Evolutionary conservation across 768 basidiomycete species (phyloP), one percentile per base, ranked within the genome.

Genomic region (Dacryopinax primogenitus): DNA sequence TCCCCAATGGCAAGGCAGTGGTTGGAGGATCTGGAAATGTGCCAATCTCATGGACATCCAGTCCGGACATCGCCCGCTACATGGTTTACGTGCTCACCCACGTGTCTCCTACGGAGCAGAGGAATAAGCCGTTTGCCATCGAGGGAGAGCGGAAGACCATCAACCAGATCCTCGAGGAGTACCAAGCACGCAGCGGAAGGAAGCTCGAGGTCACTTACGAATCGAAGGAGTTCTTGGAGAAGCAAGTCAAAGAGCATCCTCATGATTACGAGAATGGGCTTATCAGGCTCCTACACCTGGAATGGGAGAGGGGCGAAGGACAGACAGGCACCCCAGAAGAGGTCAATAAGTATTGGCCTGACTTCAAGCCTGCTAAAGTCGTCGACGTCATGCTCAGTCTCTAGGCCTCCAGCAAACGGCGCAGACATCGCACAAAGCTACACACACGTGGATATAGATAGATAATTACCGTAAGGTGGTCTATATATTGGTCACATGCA

Each of bases 91-190:
- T 68, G 16, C 63, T 70, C 16, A 67, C 69, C n/a, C 30, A 65
- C n/a, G 62, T 63, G 30, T 65, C 70, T 3, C 51, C 51, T 26
- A 30, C 23, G 13, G 51, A 58, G 4, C 26, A 28, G 13, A 32
- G 18, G 30, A 58, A 30, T 30, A 26, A 58, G 51, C 30, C 23
- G 3, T 58, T 58, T 18, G 51, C 51, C 13, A 13, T 58, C 21
- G 16, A 36, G 37, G 18, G 62, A 13, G n/a, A 26, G 26, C 21
- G 34, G 44, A 65, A 61, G 62, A 32, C 37, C 44, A 16, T 69
- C 61, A 71, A 71, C 26, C 66, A 71, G 36, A 39, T 71, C 37
- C 65, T 71, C 47, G 61, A 63, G 33, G 62, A 37, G 18, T 71
- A 66, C 28, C 61, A 71, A n/a, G 64, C 28, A 13, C 68, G 65